Percentiles rank a stretch among this genome's conserved stretches.
These are phyloP conservation scores for Hypholoma sublateritium DNA, from an alignment of 768 basidiomycete species.

Conservation along the genomic window DNA sequence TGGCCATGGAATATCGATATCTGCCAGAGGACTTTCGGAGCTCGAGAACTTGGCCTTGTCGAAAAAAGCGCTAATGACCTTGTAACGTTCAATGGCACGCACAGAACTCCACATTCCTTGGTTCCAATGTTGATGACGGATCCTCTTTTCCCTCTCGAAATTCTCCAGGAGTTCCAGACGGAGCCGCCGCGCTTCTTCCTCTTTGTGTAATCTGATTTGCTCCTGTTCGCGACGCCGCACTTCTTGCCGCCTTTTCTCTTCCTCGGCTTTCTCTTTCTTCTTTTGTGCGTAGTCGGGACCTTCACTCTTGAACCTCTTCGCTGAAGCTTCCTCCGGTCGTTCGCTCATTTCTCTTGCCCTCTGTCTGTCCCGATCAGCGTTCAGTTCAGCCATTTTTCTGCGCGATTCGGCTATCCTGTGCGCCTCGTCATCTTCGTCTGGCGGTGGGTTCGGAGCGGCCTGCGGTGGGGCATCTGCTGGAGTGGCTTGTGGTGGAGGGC, in stretches of 20 bases:
- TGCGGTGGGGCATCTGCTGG: too few relatives aligned
- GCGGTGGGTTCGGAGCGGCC: neutral
- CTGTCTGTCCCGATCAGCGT: slow-evolving; percentile 19
- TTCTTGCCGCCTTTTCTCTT: slow-evolving; percentile 29
- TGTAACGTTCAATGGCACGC: slow-evolving; percentile 74
- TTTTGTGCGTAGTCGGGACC: slow-evolving; percentile 37
- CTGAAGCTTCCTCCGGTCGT: slow-evolving; percentile 23
- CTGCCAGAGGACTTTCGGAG: slow-evolving; percentile 47
- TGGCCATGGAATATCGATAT: slow-evolving; percentile 76
- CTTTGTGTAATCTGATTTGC: slow-evolving; percentile 24
- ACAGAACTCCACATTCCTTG: slow-evolving; percentile 61
- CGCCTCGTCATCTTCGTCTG: slow-evolving; percentile 26
- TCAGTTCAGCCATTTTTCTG: slow-evolving; percentile 21
- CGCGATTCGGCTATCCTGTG: slow-evolving; percentile 17
- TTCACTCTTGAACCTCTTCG: slow-evolving; percentile 54
- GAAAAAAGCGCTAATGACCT: slow-evolving; percentile 56
- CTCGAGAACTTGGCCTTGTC: slow-evolving; percentile 57
- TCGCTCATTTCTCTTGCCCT: slow-evolving; percentile 17
- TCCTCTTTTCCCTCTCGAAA: slow-evolving; percentile 27
- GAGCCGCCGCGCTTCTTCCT: slow-evolving; percentile 19
- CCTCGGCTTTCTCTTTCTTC: slow-evolving; percentile 36
- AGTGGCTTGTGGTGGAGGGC: neutral
- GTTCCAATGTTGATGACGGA: slow-evolving; percentile 55
- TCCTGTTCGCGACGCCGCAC: slow-evolving; percentile 26
- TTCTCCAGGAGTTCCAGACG: slow-evolving; percentile 20